phyloP scores from a whole-genome alignment of 495 filamentous ascomycete genomes.

The Penicillium manginii region DNA sequence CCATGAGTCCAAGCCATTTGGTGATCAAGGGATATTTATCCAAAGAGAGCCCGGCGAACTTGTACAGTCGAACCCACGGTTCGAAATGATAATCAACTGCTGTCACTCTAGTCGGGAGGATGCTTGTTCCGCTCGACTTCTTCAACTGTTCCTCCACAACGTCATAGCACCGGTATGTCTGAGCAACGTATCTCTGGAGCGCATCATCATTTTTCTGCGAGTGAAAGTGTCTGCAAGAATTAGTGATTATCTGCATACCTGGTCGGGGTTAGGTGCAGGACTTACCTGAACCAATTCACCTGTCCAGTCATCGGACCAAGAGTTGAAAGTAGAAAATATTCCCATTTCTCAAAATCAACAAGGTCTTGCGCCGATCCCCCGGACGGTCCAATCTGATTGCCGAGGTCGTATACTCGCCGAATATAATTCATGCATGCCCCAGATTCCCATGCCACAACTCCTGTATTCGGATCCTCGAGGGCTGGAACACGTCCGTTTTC shows the following conservation, averaged over 20 bases:
- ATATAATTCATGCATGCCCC: constrained; percentile 45
- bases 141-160: constrained; percentile 47
- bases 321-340: constrained; percentile 44
- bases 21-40: constrained; percentile 40
- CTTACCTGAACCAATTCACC: constrained; percentile 44
- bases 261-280: background rate
- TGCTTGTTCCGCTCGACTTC: constrained; percentile 40
- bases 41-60: constrained; percentile 45
- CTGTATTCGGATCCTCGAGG: constrained; percentile 53
- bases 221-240: constrained; percentile 30
- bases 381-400: constrained; percentile 29
- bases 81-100: constrained; percentile 51
- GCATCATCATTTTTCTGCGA: constrained; percentile 43
- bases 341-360: constrained; percentile 54
- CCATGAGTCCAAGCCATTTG: constrained; percentile 33
- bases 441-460: constrained; percentile 44
- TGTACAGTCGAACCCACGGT: constrained; percentile 46
- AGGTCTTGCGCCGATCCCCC: constrained; percentile 39
- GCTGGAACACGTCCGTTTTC: constrained; percentile 89
- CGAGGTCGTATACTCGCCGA: constrained; percentile 36
- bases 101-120: constrained; percentile 38
- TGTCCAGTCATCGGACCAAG: constrained; percentile 50
- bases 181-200: constrained; percentile 38
- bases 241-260: background rate
- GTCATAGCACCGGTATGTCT: constrained; percentile 44